Conservation (phyloP, 371 early-diverging fungal species). For the Apophysomyces ossiformis region DNA sequence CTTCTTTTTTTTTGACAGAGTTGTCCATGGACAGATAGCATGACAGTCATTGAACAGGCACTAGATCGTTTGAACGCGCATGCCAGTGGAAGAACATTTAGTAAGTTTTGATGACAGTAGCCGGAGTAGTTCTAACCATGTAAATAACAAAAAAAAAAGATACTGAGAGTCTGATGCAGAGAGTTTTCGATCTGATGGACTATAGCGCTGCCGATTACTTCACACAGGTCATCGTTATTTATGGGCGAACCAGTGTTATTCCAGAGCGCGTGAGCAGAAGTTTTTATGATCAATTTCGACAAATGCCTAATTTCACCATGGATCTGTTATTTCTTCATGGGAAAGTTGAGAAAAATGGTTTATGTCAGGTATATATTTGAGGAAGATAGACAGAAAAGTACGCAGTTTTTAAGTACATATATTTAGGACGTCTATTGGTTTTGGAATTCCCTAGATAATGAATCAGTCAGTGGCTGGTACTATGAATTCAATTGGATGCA, state of each 20-base stretch:
- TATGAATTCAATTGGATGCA: slow-evolving; percentile 25
- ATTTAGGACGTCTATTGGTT: slow-evolving; percentile 18
- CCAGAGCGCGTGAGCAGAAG: slow-evolving; percentile 4
- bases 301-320: slow-evolving; percentile 18
- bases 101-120: background rate
- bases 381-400: no score
- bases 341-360: background rate
- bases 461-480: slow-evolving; percentile 20
- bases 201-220: background rate
- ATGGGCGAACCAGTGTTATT: slow-evolving; percentile 20
- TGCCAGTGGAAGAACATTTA: background rate
- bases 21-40: slow-evolving; percentile 3
- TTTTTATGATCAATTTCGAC: slow-evolving; percentile 7
- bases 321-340: slow-evolving; percentile 27
- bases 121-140: background rate
- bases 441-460: slow-evolving; percentile 12
- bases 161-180: background rate
- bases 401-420: background rate
- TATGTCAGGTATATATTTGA: slow-evolving; percentile 19
- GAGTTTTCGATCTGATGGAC: background rate
- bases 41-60: background rate
- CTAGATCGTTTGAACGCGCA: background rate
- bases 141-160: background rate
- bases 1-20: background rate
- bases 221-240: slow-evolving; percentile 26